Evolutionary conservation across 2,329 filamentous ascomycete genomes (phyloP), one percentile per base, ranked within the genome.

Genomic region (Fusarium tupiense): DNA sequence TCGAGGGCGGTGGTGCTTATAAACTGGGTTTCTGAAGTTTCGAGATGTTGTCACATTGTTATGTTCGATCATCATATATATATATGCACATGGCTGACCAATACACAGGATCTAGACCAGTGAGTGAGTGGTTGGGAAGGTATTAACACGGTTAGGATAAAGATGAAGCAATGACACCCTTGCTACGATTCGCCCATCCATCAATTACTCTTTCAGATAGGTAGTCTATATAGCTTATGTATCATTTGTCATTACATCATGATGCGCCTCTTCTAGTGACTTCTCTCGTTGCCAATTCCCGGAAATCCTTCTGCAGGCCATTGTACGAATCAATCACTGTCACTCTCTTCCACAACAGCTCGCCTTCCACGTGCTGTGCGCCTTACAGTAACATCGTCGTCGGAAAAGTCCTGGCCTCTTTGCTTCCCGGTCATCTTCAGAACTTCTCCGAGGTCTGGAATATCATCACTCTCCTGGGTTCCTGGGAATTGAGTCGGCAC

Each of bases 1-100:
- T 80, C 79, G 82, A 77, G 79, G 80, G 83, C 75, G 76, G 84
- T 85, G 77, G 82, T 85, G 84, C 84, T 85, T 85, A 83, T 84
- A 85, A 81, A 76, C 72, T 80, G 83, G 84, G 84, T 85, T 85
- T 85, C 84, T 85, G 84, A 85, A 72, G 75, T 77, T 77, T 78
- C 72, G 80, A 82, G 78, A 80, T 79, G 56, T 66, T 69, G 20
- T 59, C 59, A 37, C 17, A 31, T 66, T 69, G 43, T 59, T 53
- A 35, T 68, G 43, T 60, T 41, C 43, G 52, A 29, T 33, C 12
- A 40, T 60, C 11, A 24, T 50, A 17, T 50, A 17, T 29, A 63
- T 46, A 38, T 46, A 38, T 38, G 46, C 46, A 33, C 58, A 26
- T 49, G n/a, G 62, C 76, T 78, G 72, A 78, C 69, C 61, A 63